Base-by-base conservation (phyloP, 1,284 basidiomycete species). In the Ustilago esculenta region DNA sequence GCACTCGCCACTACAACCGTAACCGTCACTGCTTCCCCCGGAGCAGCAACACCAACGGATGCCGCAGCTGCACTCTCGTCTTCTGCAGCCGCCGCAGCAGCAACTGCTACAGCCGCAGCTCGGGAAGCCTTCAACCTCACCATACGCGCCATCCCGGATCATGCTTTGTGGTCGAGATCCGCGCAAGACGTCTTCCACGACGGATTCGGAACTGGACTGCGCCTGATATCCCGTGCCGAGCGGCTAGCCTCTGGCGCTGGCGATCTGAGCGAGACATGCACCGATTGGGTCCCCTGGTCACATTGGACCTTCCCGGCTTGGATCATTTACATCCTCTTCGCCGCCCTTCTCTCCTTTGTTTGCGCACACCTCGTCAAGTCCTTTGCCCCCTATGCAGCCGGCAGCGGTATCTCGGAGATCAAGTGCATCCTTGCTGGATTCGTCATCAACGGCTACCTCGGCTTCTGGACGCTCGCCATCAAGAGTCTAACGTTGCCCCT, bases 391-490 rank as follows among this genome's bases (percentile, higher is more conserved):
- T 96, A 96, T 82, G 94, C 96, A 9, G 96, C 96, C 8, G 95
- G 96, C 5, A 97, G 94, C 61, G 96, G 96, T 51, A 98, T 99
- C 58, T 93, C 94, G 21, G 96, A 99, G 83, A 98, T 99, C 84
- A 99, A 98, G 81, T 98, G 94, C 82, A 98, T 98, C 73, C 85
- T 99, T 18, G 92, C 92, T 5, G 96, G 96, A 1, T 98, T 99
- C 83, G 87, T 94, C 76, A 98, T 98, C 89, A 90, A 95, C 82
- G 93, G 93, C 0, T 99, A 91, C 81, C 86, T 98, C 33, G 90
- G 92, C 11, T 88, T 91, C 60, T 88, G 89, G 82, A 98, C 95
- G 0, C 89, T 98, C 45, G 89, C 93, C 76, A 92, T 91, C n/a
- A 98, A 98, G 82, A 86, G 90, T 12, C 86, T 95, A 32, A 95